Conservation (phyloP, 345 rosid species). For the Xanthoceras sorbifolium region DNA sequence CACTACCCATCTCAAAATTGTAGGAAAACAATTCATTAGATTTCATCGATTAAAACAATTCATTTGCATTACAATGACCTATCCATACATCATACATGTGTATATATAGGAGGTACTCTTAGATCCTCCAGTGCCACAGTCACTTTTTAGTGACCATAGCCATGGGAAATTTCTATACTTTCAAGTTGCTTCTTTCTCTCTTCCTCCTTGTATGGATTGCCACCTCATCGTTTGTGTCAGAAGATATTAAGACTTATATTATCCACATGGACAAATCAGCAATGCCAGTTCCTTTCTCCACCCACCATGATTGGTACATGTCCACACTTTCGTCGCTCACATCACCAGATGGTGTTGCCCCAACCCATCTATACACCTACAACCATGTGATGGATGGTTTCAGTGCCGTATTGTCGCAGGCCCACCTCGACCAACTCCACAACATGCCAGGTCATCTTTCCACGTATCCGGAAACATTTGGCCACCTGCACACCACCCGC, state of each 20-base stretch:
- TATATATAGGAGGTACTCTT: conserved; percentile 11
- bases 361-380: conserved; percentile 51
- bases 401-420: conserved; percentile 39
- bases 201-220: conserved; percentile 19
- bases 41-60: conserved; percentile 10
- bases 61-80: not conserved
- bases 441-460: conserved; percentile 37
- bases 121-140: not conserved
- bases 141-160: conserved; percentile 14
- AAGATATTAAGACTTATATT: conserved; percentile 30
- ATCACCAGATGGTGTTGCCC: conserved; percentile 26
- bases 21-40: not conserved
- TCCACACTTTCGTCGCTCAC: conserved; percentile 43
- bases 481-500: conserved; percentile 40
- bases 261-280: conserved; percentile 51
- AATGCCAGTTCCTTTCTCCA: conserved; percentile 35
- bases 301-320: conserved; percentile 47
- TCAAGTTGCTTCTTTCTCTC: conserved; percentile 18
- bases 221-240: not conserved
- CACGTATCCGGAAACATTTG: conserved; percentile 44
- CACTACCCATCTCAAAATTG: not conserved
- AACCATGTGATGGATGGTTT: conserved; percentile 49
- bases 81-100: not conserved
- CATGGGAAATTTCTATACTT: conserved; percentile 10
- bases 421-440: conserved; percentile 41